Conservation (phyloP, 2,329 filamentous ascomycete species). For the Lithohypha guttulata region DNA sequence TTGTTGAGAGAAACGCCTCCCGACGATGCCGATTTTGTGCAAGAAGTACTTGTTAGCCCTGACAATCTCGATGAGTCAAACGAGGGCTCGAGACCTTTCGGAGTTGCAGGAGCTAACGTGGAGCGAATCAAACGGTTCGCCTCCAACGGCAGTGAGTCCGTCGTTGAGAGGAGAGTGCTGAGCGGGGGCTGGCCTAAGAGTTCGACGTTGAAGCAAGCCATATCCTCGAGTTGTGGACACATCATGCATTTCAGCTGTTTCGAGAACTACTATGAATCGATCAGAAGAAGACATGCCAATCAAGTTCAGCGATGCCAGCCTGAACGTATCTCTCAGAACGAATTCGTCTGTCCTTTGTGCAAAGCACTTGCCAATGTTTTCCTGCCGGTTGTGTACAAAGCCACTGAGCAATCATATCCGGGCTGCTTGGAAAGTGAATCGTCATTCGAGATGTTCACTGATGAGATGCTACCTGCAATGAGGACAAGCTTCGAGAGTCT, state of each 20-base stretch:
- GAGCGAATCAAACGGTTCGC: constrained; percentile 66
- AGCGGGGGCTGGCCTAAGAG: constrained; percentile 77
- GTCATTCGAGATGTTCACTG: constrained; percentile 60
- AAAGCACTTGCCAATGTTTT: constrained; percentile 95
- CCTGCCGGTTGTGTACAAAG: constrained; percentile 89
- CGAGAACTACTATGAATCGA: constrained; percentile 79
- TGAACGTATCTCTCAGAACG: constrained; percentile 64
- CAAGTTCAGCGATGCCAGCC: constrained; percentile 94
- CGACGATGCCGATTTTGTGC: constrained; percentile 68
- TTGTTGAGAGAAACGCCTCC: constrained; percentile 81
- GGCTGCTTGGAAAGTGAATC: constrained; percentile 53
- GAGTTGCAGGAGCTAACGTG: constrained; percentile 78
- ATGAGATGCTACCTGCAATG: constrained; percentile 43
- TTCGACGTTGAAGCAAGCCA: constrained; percentile 59
- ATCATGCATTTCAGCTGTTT: constrained; percentile 99
- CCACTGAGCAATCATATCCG: constrained; percentile 72
- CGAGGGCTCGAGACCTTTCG: constrained; percentile 75
- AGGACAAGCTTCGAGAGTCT: constrained; percentile 6
- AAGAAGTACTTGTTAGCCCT: constrained; percentile 70
- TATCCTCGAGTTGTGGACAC: constrained; percentile 86
- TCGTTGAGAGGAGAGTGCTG: constrained; percentile 67
- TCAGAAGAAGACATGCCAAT: constrained; percentile 69
- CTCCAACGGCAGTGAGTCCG: constrained; percentile 57
- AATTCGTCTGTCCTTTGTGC: constrained; percentile 93
- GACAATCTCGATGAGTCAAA: constrained; percentile 74